Evolutionary conservation across 2,329 filamentous ascomycete species (phyloP).

Genomic region (Scopulariopsis brevicaulis): DNA sequence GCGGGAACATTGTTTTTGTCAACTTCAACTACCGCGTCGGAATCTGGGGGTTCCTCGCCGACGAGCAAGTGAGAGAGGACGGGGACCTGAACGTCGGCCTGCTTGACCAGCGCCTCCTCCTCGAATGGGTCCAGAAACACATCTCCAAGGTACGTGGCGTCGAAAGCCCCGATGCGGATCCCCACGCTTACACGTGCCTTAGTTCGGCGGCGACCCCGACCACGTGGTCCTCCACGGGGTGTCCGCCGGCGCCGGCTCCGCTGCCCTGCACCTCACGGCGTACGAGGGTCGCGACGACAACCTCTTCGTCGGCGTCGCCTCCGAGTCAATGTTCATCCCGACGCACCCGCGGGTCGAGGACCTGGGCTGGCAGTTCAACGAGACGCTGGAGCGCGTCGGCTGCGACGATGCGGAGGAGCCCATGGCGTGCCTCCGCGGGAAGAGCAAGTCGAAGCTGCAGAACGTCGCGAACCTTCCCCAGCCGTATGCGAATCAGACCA

Average conservation of each 20-base stretch:
- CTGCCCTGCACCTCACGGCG: conserved; percentile 39
- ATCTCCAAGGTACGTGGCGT: conserved; percentile 17
- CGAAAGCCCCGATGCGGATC: background rate
- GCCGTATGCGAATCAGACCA: conserved; percentile 24
- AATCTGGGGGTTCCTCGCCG: conserved; percentile 49
- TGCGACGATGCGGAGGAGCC: conserved; percentile 20
- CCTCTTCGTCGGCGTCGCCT: conserved; percentile 33
- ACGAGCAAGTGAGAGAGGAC: conserved; percentile 38
- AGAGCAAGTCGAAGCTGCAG: conserved; percentile 23
- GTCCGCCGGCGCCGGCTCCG: conserved; percentile 50
- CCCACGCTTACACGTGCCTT: background rate
- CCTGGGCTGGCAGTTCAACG: conserved; percentile 35
- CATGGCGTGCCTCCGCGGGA: conserved; percentile 29
- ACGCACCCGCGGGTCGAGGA: conserved; percentile 29
- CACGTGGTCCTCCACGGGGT: conserved; percentile 50
- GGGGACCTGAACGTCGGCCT: conserved; percentile 53
- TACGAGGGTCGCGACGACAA: conserved; percentile 30
- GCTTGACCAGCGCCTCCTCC: conserved; percentile 47
- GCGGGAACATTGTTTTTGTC: conserved; percentile 38
- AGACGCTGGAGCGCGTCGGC: conserved; percentile 19
- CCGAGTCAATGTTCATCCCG: conserved; percentile 38
- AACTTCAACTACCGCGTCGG: conserved; percentile 55
- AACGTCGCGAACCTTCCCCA: conserved; percentile 22
- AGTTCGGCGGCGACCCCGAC: conserved; percentile 46
- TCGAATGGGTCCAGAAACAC: conserved; percentile 44